Percentiles rank a stretch among this genome's conserved stretches.
phyloP scores from a whole-genome alignment of 805 yeast genomes.

The Yarrowia sp. region DNA sequence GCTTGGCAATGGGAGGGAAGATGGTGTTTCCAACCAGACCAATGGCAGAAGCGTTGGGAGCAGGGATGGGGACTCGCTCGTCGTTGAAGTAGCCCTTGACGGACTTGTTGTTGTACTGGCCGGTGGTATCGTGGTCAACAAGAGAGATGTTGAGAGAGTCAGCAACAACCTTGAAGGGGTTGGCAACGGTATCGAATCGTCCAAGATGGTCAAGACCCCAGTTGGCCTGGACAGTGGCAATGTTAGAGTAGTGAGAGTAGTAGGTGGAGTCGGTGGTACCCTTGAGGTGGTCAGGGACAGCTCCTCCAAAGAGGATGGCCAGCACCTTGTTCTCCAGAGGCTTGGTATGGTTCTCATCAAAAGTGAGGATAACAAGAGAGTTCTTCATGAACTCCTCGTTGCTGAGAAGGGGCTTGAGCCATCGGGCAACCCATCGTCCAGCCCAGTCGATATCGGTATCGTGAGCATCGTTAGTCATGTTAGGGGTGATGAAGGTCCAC shows the following conservation, averaged over 20 bases:
- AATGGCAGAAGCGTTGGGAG: slow-evolving; percentile 10
- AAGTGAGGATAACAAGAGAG: slow-evolving; percentile 57
- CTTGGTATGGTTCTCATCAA: slow-evolving; percentile 59
- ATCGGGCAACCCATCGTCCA: slow-evolving; percentile 56
- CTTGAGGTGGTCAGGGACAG: slow-evolving; percentile 52
- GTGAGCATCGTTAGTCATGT: slow-evolving; percentile 62
- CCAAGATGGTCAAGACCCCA: slow-evolving; percentile 60
- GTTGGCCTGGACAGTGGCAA: slow-evolving; percentile 60
- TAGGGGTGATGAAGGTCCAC: slow-evolving; percentile 62
- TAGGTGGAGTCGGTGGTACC: slow-evolving; percentile 58
- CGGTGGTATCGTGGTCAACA: slow-evolving; percentile 6
- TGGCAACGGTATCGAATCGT: slow-evolving; percentile 59
- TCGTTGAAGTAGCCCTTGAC: slow-evolving; percentile 27
- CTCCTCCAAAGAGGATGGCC: slow-evolving; percentile 59
- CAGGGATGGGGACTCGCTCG: slow-evolving; percentile 12
- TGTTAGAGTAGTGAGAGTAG: slow-evolving; percentile 61
- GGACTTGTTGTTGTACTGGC: slow-evolving; percentile 23
- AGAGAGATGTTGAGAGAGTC: slow-evolving; percentile 45
- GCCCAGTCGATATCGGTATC: slow-evolving; percentile 57
- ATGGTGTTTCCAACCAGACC: slow-evolving; percentile 26
- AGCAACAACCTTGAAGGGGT: slow-evolving; percentile 57
- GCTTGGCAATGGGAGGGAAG: slow-evolving; percentile 28
- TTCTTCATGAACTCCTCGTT: slow-evolving; percentile 58
- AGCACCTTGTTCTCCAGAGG: slow-evolving; percentile 56
- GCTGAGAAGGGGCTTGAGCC: slow-evolving; percentile 55